phyloP scores from a whole-genome alignment of 1,139 yeast genomes.

The Ashbya aceris region DNA sequence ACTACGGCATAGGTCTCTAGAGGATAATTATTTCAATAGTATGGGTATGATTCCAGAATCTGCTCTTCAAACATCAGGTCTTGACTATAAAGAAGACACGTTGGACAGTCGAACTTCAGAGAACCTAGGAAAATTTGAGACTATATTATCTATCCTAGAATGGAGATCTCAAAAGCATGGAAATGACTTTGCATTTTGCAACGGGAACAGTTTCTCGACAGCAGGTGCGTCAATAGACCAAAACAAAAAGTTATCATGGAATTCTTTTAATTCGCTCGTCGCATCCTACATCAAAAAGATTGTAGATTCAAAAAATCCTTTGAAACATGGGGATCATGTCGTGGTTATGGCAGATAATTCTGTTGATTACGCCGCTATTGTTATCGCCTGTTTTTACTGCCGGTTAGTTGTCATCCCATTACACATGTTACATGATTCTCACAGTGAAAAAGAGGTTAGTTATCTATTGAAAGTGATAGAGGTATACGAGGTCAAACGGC shows the following conservation, averaged over 20 bases:
- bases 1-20: slow-evolving; percentile 21
- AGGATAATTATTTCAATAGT: slow-evolving; percentile 9
- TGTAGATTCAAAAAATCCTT: slow-evolving; percentile 39
- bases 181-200: slow-evolving; percentile 75
- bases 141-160: slow-evolving; percentile 65
- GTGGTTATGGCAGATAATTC: slow-evolving; percentile 79
- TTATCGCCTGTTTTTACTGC: slow-evolving; percentile 76
- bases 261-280: slow-evolving; percentile 66
- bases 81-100: slow-evolving; percentile 67
- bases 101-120: slow-evolving; percentile 72
- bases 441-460: slow-evolving; percentile 67
- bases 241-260: slow-evolving; percentile 68
- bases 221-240: slow-evolving; percentile 33
- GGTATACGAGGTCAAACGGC: slow-evolving; percentile 62
- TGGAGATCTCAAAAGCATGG: slow-evolving; percentile 68
- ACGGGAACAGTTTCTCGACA: slow-evolving; percentile 33
- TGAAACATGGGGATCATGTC: slow-evolving; percentile 63
- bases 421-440: slow-evolving; percentile 59
- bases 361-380: slow-evolving; percentile 76
- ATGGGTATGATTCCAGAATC: slow-evolving; percentile 5
- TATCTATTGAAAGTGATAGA: slow-evolving; percentile 57
- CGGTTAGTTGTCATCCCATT: slow-evolving; percentile 79
- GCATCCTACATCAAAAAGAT: slow-evolving; percentile 48
- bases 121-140: slow-evolving; percentile 61
- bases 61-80: slow-evolving; percentile 56